phyloP scores from a whole-genome alignment of 129 eudicot species.

The Centrapalus pauciflorus region DNA sequence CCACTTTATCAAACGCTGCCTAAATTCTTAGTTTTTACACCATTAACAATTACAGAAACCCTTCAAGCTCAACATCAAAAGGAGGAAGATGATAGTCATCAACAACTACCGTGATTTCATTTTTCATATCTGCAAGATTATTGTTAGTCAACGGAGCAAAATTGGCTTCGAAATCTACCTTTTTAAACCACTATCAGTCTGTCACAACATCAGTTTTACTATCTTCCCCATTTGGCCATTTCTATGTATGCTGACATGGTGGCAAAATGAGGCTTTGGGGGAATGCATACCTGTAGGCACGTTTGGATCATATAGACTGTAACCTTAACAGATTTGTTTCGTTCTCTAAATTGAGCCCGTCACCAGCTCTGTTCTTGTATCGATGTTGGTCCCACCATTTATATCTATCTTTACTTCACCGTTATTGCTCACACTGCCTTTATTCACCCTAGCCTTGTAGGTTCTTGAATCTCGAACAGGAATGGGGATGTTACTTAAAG shows the following conservation, averaged over 20 bases:
- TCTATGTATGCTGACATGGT: conserved; percentile 1
- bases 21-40: too few relatives aligned
- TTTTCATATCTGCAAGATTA: not conserved
- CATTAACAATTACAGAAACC: too few relatives aligned
- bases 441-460: conserved; percentile 22
- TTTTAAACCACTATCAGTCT: conserved; percentile 7
- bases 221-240: conserved; percentile 6
- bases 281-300: conserved; percentile 12
- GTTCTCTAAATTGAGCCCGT: conserved; percentile 34
- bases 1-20: too few relatives aligned
- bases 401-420: conserved; percentile 27
- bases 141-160: conserved; percentile 21
- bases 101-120: not conserved
- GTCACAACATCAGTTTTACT: conserved; percentile 10
- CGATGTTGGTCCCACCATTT: conserved; percentile 26
- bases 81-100: not conserved
- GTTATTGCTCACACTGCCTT: conserved; percentile 26
- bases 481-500: conserved; percentile 48
- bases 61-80: not conserved
- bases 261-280: not conserved
- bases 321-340: not conserved
- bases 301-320: not conserved
- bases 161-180: conserved; percentile 24
- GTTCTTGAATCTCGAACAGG: conserved; percentile 34
- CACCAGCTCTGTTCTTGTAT: conserved; percentile 42